Percentiles rank a stretch among this genome's conserved stretches.
These are phyloP conservation scores for Osmanthus fragrans DNA, from an alignment of 257 asterid species.

Conservation along the genomic window DNA sequence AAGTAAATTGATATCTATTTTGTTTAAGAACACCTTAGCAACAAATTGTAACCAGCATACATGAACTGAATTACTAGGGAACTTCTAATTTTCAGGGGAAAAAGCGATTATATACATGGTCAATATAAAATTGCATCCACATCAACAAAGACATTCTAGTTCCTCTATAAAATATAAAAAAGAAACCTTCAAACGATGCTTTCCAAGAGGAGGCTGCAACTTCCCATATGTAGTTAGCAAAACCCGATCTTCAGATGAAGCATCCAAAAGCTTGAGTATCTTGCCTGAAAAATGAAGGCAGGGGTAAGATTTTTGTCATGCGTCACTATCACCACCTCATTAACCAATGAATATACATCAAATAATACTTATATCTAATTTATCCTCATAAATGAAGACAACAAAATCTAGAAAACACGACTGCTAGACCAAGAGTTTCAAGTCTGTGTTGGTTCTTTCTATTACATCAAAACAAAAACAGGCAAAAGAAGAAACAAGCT, in stretches of 20 bases:
- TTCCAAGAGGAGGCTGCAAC: constrained; percentile 89
- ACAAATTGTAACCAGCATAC: not conserved
- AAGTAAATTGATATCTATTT: not conserved
- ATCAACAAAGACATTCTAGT: not conserved
- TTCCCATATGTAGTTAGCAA: constrained; percentile 50
- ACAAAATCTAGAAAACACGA: constrained; percentile 17
- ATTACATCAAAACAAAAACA: not conserved
- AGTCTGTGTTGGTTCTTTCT: not conserved
- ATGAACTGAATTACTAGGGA: not conserved
- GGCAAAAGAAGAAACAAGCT: not conserved
- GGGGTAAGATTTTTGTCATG: not conserved
- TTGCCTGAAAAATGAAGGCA: constrained; percentile 49
- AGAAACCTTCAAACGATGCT: constrained; percentile 81
- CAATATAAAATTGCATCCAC: not conserved
- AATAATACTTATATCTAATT: not conserved
- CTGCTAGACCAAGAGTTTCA: not conserved
- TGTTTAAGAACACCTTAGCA: not conserved
- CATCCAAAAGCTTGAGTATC: constrained; percentile 79
- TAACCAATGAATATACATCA: not conserved
- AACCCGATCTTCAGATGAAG: constrained; percentile 53
- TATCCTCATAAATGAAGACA: not conserved
- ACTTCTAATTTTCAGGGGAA: not conserved
- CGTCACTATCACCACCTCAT: not conserved
- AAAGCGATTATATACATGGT: constrained; percentile 6
- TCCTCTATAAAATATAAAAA: constrained; percentile 1